Evolutionary conservation across 352 stramenopile species (phyloP).

Genomic region (Phytophthora kernoviae): DNA sequence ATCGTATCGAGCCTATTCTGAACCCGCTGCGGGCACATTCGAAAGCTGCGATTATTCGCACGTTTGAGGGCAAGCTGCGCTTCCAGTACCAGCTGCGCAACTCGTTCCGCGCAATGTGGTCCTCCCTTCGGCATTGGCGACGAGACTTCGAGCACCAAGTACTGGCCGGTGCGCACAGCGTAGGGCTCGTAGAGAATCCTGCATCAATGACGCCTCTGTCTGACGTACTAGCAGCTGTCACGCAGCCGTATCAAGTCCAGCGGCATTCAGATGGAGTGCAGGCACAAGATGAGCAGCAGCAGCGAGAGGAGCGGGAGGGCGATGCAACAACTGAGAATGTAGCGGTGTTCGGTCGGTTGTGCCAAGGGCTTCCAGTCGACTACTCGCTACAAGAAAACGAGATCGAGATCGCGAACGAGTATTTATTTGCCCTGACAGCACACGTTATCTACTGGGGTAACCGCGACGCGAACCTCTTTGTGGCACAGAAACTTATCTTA

Average conservation of each 20-base stretch:
- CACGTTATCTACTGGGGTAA: conserved; percentile 94
- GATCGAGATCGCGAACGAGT: conserved; percentile 94
- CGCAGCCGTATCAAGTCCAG: conserved; percentile 31
- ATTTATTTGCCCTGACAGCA: conserved; percentile 91
- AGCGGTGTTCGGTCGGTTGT: conserved; percentile 65
- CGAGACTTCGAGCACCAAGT: conserved; percentile 80
- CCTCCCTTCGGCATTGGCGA: conserved; percentile 74
- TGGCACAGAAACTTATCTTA: conserved; percentile 89
- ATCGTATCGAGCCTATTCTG: conserved; percentile 95
- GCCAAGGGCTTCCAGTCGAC: conserved; percentile 75
- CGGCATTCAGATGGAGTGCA: conserved; percentile 21
- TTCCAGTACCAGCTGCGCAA: conserved; percentile 89
- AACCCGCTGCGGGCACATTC: conserved; percentile 73
- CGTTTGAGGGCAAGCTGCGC: conserved; percentile 81
- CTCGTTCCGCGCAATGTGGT: conserved; percentile 80
- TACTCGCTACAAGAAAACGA: conserved; percentile 94
- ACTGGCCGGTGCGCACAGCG: conserved; percentile 62
- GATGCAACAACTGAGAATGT: conserved; percentile 49
- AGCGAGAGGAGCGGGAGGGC: conserved; percentile 33
- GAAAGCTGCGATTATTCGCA: conserved; percentile 86
- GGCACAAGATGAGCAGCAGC: conserved; percentile 13
- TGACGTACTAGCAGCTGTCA: conserved; percentile 33
- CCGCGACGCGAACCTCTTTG: conserved; percentile 91
- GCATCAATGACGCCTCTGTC: conserved; percentile 35
- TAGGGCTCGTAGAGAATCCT: conserved; percentile 73